phyloP scores from a whole-genome alignment of 352 stramenopile species.

The Peronospora tabacina region DNA sequence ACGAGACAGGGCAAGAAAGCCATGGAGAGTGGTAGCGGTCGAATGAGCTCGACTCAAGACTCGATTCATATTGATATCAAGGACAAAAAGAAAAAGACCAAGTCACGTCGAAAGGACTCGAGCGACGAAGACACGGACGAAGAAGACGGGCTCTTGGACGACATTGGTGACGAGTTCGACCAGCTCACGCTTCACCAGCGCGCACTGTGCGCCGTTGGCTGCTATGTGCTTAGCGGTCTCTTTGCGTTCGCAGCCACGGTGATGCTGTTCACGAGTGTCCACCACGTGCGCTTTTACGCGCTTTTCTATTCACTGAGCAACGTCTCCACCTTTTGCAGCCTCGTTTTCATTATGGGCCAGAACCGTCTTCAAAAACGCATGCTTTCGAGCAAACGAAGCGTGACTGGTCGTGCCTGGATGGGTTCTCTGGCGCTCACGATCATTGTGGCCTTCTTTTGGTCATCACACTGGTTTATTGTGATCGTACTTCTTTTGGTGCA shows the following conservation, averaged over 20 bases:
- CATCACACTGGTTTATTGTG: conserved; percentile 38
- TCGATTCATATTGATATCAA: conserved; percentile 37
- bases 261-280: conserved; percentile 32
- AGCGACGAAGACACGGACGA: conserved; percentile 34
- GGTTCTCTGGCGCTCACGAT: conserved; percentile 31
- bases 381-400: conserved; percentile 31
- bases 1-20: conserved; percentile 21
- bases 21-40: conserved; percentile 16
- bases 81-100: conserved; percentile 27
- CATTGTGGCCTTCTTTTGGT: conserved; percentile 39
- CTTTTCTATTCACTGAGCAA: conserved; percentile 41
- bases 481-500: conserved; percentile 46
- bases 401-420: conserved; percentile 37
- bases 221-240: conserved; percentile 31
- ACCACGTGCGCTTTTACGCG: conserved; percentile 37
- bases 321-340: conserved; percentile 35
- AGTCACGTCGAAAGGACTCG: conserved; percentile 23
- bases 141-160: conserved; percentile 34
- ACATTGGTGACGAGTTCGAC: conserved; percentile 31
- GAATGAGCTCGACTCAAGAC: conserved; percentile 24
- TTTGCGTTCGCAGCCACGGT: conserved; percentile 32
- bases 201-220: conserved; percentile 27
- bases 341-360: conserved; percentile 40
- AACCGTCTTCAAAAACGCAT: conserved; percentile 35
- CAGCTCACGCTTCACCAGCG: conserved; percentile 39